phyloP scores from a whole-genome alignment of 768 basidiomycete species.

The Lactifluus subvellereus region DNA sequence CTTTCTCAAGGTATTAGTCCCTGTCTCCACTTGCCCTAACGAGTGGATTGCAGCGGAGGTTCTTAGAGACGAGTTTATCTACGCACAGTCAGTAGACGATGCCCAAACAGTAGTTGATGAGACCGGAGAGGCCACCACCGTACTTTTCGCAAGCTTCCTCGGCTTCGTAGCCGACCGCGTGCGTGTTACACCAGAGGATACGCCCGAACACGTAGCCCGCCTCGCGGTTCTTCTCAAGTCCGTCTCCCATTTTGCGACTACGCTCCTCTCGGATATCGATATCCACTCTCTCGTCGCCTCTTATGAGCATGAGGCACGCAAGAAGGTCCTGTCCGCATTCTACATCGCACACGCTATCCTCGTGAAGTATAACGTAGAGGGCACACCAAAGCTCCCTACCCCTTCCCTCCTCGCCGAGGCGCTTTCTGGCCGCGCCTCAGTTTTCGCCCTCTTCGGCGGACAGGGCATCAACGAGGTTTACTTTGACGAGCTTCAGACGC shows the following conservation, averaged over 20 bases:
- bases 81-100: slow-evolving; percentile 55
- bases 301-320: slow-evolving; percentile 71
- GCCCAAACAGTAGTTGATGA: slow-evolving; percentile 53
- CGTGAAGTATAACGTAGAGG: slow-evolving; percentile 47
- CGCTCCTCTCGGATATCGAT: slow-evolving; percentile 68
- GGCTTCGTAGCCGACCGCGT: slow-evolving; percentile 64
- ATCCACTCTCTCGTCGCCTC: slow-evolving; percentile 74
- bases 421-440: slow-evolving; percentile 53
- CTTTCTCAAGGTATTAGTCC: slow-evolving; percentile 64
- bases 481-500: slow-evolving; percentile 88
- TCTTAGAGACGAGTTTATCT: slow-evolving; percentile 80
- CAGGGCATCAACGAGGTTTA: slow-evolving; percentile 99
- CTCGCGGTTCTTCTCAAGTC: slow-evolving; percentile 66
- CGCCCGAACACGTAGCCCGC: slow-evolving; percentile 37
- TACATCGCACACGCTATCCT: slow-evolving; percentile 69
- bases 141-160: slow-evolving; percentile 81
- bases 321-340: slow-evolving; percentile 72
- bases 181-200: slow-evolving; percentile 48
- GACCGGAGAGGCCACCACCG: slow-evolving; percentile 58
- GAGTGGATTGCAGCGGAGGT: slow-evolving; percentile 94
- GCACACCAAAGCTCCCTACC: slow-evolving; percentile 52
- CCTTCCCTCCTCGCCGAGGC: slow-evolving; percentile 69
- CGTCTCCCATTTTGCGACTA: slow-evolving; percentile 70
- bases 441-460: slow-evolving; percentile 95
- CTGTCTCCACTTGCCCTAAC: slow-evolving; percentile 72